These are phyloP conservation scores for Zopfia rhizophila DNA, from an alignment of 2,329 filamentous ascomycete species.

Conservation along the genomic window DNA sequence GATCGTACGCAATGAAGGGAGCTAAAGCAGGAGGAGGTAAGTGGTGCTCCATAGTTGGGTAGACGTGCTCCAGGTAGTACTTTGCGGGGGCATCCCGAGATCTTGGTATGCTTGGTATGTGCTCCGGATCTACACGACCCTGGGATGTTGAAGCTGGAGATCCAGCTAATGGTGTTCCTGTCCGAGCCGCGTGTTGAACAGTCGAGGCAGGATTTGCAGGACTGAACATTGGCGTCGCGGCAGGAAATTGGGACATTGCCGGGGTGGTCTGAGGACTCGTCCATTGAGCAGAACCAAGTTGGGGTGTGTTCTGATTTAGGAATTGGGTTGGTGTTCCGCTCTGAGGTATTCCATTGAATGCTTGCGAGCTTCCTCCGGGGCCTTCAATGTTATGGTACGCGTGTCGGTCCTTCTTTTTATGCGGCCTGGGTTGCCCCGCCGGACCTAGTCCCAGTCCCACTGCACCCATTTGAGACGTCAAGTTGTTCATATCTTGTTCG, in stretches of 20 bases:
- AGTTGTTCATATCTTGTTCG: constrained; percentile 53
- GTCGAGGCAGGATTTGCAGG: constrained; percentile 48
- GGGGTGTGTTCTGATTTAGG: constrained; percentile 59
- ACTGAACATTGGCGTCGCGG: constrained; percentile 65
- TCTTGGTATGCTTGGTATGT: constrained; percentile 89
- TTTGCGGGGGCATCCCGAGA: constrained; percentile 84
- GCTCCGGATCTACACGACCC: constrained; percentile 85
- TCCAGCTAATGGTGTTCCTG: constrained; percentile 39
- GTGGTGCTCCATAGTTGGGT: constrained; percentile 95
- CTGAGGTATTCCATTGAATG: constrained; percentile 75
- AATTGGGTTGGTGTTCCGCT: constrained; percentile 67
- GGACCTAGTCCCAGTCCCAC: constrained; percentile 68
- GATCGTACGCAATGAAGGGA: constrained; percentile 93
- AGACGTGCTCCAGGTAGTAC: constrained; percentile 87
- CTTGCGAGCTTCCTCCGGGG: constrained; percentile 71
- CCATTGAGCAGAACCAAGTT: constrained; percentile 51
- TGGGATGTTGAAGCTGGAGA: constrained; percentile 69
- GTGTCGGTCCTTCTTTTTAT: constrained; percentile 94
- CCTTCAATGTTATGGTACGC: constrained; percentile 89
- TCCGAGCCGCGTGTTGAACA: constrained; percentile 50
- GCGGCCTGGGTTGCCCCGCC: constrained; percentile 61
- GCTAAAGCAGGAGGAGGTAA: constrained; percentile 87
- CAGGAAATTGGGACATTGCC: constrained; percentile 70
- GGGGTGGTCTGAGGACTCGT: constrained; percentile 55
- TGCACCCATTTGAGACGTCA: constrained; percentile 80